Percentiles rank a stretch among this genome's conserved stretches.
phyloP scores from a whole-genome alignment of 1,284 basidiomycete genomes.

The Fomitopsis schrenkii region DNA sequence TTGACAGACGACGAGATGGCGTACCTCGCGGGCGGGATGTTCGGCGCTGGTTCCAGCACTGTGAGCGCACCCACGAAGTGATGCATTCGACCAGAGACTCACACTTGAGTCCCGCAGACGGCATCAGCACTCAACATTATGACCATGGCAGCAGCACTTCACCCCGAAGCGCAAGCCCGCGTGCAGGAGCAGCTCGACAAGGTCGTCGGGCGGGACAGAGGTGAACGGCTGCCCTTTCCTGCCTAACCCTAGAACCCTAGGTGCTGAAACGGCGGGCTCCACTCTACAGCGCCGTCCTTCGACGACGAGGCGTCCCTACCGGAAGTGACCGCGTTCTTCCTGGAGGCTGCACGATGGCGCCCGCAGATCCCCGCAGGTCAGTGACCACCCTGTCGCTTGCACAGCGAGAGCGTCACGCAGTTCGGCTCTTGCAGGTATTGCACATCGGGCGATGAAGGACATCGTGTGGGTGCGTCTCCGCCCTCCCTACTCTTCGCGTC shows the following conservation, averaged over 20 bases:
- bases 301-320: conserved; percentile 47
- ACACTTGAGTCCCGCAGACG: conserved; percentile 27
- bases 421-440: conserved; percentile 35
- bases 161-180: conserved; percentile 47
- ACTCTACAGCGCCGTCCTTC: conserved; percentile 41
- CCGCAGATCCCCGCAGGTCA: conserved; percentile 37
- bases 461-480: conserved; percentile 46
- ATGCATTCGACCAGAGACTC: not conserved
- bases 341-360: conserved; percentile 61
- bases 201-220: conserved; percentile 48
- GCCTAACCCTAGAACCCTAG: no score
- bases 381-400: not conserved
- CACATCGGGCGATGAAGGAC: conserved; percentile 55
- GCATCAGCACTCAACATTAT: conserved; percentile 40
- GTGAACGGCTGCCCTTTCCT: conserved; percentile 27
- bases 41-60: conserved; percentile 64
- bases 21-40: conserved; percentile 59
- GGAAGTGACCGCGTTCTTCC: conserved; percentile 55
- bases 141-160: conserved; percentile 59
- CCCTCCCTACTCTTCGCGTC: not conserved
- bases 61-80: conserved; percentile 19
- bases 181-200: conserved; percentile 60
- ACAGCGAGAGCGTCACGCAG: not conserved
- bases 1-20: conserved; percentile 52
- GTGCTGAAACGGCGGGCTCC: no score